phyloP scores from a whole-genome alignment of 345 rosid genomes.

The Aquilaria sinensis region DNA sequence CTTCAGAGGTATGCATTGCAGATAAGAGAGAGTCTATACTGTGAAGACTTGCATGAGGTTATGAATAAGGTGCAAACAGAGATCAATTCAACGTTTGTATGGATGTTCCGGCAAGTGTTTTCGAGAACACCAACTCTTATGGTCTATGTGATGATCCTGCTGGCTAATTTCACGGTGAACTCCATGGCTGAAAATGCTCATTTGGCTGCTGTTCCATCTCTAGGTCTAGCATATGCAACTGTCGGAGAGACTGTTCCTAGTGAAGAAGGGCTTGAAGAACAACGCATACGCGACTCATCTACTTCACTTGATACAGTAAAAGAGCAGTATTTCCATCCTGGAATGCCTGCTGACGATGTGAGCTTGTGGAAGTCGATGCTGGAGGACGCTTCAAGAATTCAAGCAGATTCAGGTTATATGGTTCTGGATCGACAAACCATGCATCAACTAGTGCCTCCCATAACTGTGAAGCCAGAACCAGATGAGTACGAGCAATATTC shows the following conservation, averaged over 20 bases:
- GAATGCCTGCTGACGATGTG: slow-evolving; percentile 24
- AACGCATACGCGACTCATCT: slow-evolving; percentile 4
- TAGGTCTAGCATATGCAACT: not conserved
- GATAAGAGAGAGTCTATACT: slow-evolving; percentile 23
- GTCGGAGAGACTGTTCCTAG: not conserved
- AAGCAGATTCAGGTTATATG: slow-evolving; percentile 12
- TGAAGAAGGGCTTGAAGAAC: slow-evolving; percentile 13
- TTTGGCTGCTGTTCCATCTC: slow-evolving; percentile 10
- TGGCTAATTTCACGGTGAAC: slow-evolving; percentile 59
- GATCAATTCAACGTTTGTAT: slow-evolving; percentile 45
- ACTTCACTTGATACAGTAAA: slow-evolving; percentile 6
- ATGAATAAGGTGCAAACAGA: slow-evolving; percentile 41
- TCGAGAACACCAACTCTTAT: slow-evolving; percentile 63
- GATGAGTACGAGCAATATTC: slow-evolving; percentile 38
- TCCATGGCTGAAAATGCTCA: slow-evolving; percentile 38
- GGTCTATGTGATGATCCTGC: slow-evolving; percentile 63
- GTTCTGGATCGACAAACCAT: slow-evolving; percentile 31
- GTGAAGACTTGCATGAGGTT: slow-evolving; percentile 38
- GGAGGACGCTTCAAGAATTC: slow-evolving; percentile 45
- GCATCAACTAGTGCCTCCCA: slow-evolving; percentile 29
- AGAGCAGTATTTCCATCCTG: slow-evolving; percentile 3
- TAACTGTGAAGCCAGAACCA: slow-evolving; percentile 32
- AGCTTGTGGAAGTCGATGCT: slow-evolving; percentile 45
- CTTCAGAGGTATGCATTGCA: slow-evolving; percentile 48
- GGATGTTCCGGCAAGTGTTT: slow-evolving; percentile 69